Conservation (phyloP, 148 eudicot genomes). For the Camellia lanceoleosa region DNA sequence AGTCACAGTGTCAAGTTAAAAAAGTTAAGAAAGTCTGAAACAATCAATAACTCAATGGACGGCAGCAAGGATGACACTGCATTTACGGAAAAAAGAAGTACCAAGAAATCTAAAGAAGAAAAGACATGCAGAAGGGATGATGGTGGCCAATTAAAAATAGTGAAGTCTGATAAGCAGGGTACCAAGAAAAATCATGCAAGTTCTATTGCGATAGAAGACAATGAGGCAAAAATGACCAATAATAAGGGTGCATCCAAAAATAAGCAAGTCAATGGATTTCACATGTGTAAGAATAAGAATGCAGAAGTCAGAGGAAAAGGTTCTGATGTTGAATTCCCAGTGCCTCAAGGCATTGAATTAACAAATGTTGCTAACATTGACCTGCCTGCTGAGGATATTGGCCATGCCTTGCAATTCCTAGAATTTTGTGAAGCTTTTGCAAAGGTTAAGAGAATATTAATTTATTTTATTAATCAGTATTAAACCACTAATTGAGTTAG, state of each 20-base stretch:
- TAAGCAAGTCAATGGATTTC: not conserved
- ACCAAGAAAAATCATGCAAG: not conserved
- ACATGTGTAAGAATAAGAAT: not conserved
- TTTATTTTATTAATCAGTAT: not conserved
- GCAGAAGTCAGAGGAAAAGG: not conserved
- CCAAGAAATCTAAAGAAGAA: not conserved
- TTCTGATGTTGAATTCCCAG: constrained; percentile 7
- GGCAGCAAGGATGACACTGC: not conserved
- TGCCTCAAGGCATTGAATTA: constrained; percentile 25
- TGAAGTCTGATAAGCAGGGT: not conserved
- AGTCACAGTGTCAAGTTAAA: not conserved
- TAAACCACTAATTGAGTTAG: not conserved
- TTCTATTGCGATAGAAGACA: not conserved
- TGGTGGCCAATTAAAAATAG: not conserved
- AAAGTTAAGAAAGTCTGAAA: not conserved
- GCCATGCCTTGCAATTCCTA: constrained; percentile 28
- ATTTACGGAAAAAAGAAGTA: not conserved
- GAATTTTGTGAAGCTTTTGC: constrained; percentile 34
- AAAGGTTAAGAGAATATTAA: constrained; percentile 16
- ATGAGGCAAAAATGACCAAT: not conserved
- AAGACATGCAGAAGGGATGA: not conserved
- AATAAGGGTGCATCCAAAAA: not conserved
- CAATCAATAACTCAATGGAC: not conserved
- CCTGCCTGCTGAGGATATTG: constrained; percentile 27
- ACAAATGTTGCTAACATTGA: constrained; percentile 25